phyloP scores from a whole-genome alignment of 768 basidiomycete genomes.

The Boletus eberwhitei region DNA sequence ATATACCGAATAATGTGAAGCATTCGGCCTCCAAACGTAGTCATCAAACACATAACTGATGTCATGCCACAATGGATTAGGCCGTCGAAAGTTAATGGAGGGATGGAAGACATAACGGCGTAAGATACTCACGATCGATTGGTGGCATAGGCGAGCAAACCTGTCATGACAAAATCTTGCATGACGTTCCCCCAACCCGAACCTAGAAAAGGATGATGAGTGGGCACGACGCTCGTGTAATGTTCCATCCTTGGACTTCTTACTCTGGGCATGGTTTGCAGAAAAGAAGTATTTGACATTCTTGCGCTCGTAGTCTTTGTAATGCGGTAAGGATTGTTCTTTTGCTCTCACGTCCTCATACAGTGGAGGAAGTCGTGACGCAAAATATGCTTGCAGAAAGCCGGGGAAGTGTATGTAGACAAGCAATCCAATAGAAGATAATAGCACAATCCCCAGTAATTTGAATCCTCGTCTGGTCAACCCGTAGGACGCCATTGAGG shows the following conservation, averaged over 20 bases:
- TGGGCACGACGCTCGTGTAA: neutral
- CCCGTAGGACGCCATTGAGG: conserved; percentile 18
- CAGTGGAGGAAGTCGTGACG: conserved; percentile 35
- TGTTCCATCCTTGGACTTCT: conserved; percentile 1
- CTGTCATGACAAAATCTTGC: conserved; percentile 39
- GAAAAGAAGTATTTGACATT: conserved; percentile 43
- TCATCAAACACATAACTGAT: conserved; percentile 41
- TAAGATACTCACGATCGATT: conserved; percentile 33
- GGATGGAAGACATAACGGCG: neutral
- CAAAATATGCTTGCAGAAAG: neutral
- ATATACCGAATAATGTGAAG: conserved; percentile 35
- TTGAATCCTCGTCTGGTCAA: conserved; percentile 27
- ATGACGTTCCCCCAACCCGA: conserved; percentile 41
- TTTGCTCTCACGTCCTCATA: conserved; percentile 37
- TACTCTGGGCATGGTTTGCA: conserved; percentile 44
- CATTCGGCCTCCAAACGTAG: conserved; percentile 38
- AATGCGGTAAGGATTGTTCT: conserved; percentile 43
- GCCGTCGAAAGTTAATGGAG: neutral
- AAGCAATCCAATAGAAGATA: conserved; percentile 14
- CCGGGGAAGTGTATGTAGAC: conserved; percentile 9
- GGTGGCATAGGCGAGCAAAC: conserved; percentile 33
- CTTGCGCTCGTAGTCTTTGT: conserved; percentile 34
- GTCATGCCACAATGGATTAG: conserved; percentile 1
- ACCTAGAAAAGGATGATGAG: conserved; percentile 19
- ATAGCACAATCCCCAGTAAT: conserved; percentile 7